Evolutionary conservation across 192 early-diverging fungal species (phyloP), one percentile per base, ranked within the genome.

Genomic region (Diversispora epigaea): DNA sequence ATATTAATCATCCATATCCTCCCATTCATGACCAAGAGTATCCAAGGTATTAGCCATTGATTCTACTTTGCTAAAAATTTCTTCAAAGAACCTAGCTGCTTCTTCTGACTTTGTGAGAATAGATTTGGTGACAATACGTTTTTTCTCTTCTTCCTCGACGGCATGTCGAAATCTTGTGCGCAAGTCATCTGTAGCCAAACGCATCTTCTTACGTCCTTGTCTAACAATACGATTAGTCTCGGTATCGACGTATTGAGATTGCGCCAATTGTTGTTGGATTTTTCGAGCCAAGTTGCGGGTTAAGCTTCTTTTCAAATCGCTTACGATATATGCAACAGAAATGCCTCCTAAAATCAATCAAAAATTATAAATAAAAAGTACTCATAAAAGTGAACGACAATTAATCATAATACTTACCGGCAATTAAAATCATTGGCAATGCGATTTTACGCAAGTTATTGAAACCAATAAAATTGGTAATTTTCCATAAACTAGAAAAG

Each of bases 81-180:
- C 82, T 49, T 86, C 82, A 81, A 90, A 92, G 80, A 90, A 90
- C 8, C 84, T 79, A 62, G 87, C 84, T 32, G 91, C 86, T 77
- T 92, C 88, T 77, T 89, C 86, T 0, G 89, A 87, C 14, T 84
- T 77, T 60, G 86, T 86, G 58, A 86, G 84, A 3, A 81, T 77
- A 73, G 82, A 77, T 73, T 87, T 79, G 70, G 88, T 85, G 46
- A 91, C 84, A 6, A 81, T 84, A 3, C 91, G 88, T 50, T 82
- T 83, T 50, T 84, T 81, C 73, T 93, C 88, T 64, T 92, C 86
- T 17, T 85, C 83, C 75, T 93, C 91, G 61, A 93, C 88, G 76
- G 91, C 89, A 73, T 84, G 85, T 80, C 91, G 88, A 80, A 91
- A 87, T 15, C 85, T 84, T 76, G 81, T 84, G 79, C 91, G 91